Base-by-base conservation (phyloP, 768 basidiomycete genomes). In the Mycena olivaceomarginata region DNA sequence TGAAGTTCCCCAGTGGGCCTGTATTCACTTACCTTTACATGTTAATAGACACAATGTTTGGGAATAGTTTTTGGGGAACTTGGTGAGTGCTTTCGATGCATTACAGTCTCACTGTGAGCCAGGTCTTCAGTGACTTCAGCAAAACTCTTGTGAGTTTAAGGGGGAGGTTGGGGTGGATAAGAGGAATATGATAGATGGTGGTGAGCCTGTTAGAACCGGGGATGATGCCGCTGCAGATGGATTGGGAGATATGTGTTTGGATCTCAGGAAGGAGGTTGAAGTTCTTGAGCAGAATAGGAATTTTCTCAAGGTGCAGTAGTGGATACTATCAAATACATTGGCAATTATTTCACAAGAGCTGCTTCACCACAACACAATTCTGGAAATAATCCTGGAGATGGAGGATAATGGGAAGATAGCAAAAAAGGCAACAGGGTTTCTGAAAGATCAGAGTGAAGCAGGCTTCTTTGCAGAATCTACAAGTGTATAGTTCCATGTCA, bases 221-320 rank as follows among this genome's bases (percentile, higher is more conserved):
- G 51, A 88, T 85, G 67, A 86, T 71, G 1, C 84, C 82, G 5
- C 85, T 51, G n/a, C 78, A 80, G 6, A 88, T n/a, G 13, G 86
- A 77, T 31, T 86, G 78, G 3, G 77, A 56, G 10, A 81, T 62
- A 31, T 84, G 84, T 25, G 79, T n/a, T n/a, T n/a, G n/a, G n/a
- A n/a, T n/a, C n/a, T n/a, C n/a, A n/a, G n/a, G n/a, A n/a, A n/a
- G n/a, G n/a, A n/a, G n/a, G n/a, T n/a, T n/a, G 79, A 81, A 84
- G 75, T 89, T 90, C 77, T 87, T 83, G 0, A 89, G 15, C 18
- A 91, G 74, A 9, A 91, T 74, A 0, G 89, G 90, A 83, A 88
- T 90, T 53, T 9, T 0, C 75, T 68, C 13, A 45, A 45, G 1
- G 43, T 45, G 43, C 43, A 5, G 13, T 45, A 45, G 43, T 45